Evolutionary conservation across 805 yeast species (phyloP).

Genomic region (Ascoidea rubescens): DNA sequence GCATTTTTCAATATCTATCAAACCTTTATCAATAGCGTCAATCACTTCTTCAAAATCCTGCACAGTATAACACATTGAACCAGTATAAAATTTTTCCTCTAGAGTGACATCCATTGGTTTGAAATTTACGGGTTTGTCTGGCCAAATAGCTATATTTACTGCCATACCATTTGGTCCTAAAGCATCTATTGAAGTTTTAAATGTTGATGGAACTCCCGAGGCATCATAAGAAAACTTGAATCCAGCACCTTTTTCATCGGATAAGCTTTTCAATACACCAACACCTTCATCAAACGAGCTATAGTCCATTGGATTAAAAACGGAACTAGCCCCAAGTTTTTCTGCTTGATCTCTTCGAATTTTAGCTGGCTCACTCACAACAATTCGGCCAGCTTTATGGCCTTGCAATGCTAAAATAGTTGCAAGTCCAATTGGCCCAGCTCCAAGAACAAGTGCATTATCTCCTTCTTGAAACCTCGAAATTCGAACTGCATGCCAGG

Average conservation of each 20-base stretch:
- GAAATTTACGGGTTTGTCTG: conserved; percentile 31
- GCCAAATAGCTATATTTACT: conserved; percentile 59
- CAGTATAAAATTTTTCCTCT: conserved; percentile 40
- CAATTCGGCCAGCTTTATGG: conserved; percentile 25
- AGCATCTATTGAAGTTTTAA: conserved; percentile 34
- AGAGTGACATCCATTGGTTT: conserved; percentile 42
- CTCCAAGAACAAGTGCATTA: conserved; percentile 35
- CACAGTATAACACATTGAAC: conserved; percentile 47
- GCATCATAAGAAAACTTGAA: conserved; percentile 38
- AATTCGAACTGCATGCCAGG: conserved; percentile 35
- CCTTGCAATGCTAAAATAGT: conserved; percentile 37
- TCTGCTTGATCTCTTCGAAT: conserved; percentile 35
- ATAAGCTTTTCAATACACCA: conserved; percentile 23
- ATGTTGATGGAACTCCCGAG: conserved; percentile 40
- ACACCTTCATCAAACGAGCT: conserved; percentile 23
- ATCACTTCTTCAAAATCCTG: conserved; percentile 45
- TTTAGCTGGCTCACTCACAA: conserved; percentile 35
- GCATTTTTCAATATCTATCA: conserved; percentile 28
- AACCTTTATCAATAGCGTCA: conserved; percentile 31
- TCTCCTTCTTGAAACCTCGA: conserved; percentile 34
- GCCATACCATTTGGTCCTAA: conserved; percentile 39
- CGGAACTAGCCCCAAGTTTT: conserved; percentile 21
- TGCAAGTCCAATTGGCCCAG: conserved; percentile 47
- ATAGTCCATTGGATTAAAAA: conserved; percentile 29
- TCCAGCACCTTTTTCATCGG: conserved; percentile 26